Conservation (phyloP, 2,329 filamentous ascomycete species). For the Zasmidium angulare region DNA sequence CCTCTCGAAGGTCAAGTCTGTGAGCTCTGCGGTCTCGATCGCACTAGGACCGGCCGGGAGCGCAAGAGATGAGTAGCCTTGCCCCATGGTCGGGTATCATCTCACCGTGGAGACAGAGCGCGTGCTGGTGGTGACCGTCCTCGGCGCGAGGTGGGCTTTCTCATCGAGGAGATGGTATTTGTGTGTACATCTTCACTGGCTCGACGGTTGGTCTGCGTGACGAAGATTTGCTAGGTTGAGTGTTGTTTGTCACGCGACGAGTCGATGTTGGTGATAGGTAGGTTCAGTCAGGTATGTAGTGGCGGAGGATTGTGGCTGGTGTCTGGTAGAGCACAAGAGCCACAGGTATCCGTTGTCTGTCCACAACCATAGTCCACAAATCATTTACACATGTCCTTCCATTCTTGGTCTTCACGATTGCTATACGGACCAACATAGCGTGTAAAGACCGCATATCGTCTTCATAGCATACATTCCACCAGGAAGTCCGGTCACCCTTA, state of each 20-base stretch:
- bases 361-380: too few relatives aligned
- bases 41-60: slow-evolving; percentile 88
- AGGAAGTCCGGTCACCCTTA: background rate
- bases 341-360: too few relatives aligned
- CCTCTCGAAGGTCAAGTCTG: slow-evolving; percentile 88
- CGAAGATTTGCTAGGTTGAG: background rate
- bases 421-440: too few relatives aligned
- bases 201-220: background rate
- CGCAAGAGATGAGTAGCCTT: slow-evolving; percentile 85
- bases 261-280: background rate
- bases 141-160: background rate
- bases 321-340: too few relatives aligned
- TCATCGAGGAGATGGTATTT: too few relatives aligned
- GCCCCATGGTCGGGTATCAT: slow-evolving; percentile 67
- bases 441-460: background rate
- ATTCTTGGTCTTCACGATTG: too few relatives aligned
- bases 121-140: background rate
- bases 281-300: too few relatives aligned
- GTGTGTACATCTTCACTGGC: background rate
- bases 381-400: too few relatives aligned
- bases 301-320: too few relatives aligned
- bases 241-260: background rate
- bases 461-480: background rate
- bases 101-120: background rate
- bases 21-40: slow-evolving; percentile 89